Evolutionary conservation across 169 alveolate genomes (phyloP), one percentile per base, ranked within the genome.

Genomic region (Eimeria mitis): DNA sequence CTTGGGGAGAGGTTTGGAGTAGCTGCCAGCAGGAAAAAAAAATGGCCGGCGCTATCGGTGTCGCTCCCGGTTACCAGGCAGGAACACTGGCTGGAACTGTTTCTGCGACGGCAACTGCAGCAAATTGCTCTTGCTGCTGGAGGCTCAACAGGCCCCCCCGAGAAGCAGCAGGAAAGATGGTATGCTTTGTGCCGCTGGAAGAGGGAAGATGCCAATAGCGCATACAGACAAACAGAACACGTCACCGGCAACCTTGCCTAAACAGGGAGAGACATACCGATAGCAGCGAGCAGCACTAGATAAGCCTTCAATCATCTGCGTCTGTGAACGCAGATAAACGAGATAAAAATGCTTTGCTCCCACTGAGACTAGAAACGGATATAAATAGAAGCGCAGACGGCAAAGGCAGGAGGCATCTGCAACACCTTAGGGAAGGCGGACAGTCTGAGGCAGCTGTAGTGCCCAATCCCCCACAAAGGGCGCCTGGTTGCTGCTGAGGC

Each of bases 391-490:
- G 49, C 4, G 19, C 3, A 21, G 28, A 79, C 47, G 68, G 49
- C n/a, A 49, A 34, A 44, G 88, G 40, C 42, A 25, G 34, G 23
- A 8, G 31, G 34, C 89, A 1, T 34, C 71, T n/a, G 81, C 81
- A 7, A 34, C 73, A 37, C 68, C 78, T 44, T 44, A 87, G 28
- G 44, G 31, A 5, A 87, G 81, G 52, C 92, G 68, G 44, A 87
- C 81, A 16, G 83, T 34, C n/a, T 65, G 81, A 25, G 92, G 92
- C 78, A 87, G 92, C 83, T 87, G 92, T 13, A 87, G 79, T 19
- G 92, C 92, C 92, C 92, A 87, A 1, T 63, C 92, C 31, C 92
- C 81, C 65, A 87, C 21, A 19, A n/a, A 31, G 31, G 92, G 49
- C 34, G 76, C 81, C 65, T 63, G 78, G 81, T 44, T 87, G 92